Conservation (phyloP, 2,329 filamentous ascomycete species). For the Pezicula radicicola region DNA sequence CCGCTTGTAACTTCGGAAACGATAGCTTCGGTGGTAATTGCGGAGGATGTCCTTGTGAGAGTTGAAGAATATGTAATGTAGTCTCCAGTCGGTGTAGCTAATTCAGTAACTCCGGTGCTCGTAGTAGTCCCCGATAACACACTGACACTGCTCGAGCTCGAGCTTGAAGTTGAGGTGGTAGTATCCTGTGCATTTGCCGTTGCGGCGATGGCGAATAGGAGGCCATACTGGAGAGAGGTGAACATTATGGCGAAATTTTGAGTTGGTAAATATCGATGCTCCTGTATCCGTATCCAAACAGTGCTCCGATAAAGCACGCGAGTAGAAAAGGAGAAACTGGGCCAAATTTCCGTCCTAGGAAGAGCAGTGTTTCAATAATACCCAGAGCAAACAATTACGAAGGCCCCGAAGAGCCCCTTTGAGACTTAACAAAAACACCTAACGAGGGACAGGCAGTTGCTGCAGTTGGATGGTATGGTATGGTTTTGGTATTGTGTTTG, state of each 20-base stretch:
- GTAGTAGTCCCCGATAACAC: slow-evolving; percentile 12
- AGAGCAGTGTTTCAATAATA: no score
- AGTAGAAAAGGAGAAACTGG: no score
- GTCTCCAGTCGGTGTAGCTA: slow-evolving; percentile 31
- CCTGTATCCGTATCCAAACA: no score
- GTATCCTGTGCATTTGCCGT: slow-evolving; percentile 11
- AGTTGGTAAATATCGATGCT: no score
- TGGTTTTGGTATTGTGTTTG: no score
- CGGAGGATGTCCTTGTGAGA: slow-evolving; percentile 20
- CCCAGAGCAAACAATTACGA: no score
- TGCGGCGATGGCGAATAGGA: slow-evolving; percentile 28
- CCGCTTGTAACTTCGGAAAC: slow-evolving; percentile 21
- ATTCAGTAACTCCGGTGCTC: slow-evolving; percentile 16
- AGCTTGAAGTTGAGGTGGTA: slow-evolving; percentile 2
- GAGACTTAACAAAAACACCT: no score
- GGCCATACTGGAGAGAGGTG: slow-evolving; percentile 10
- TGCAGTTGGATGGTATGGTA: no score
- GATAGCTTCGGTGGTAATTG: slow-evolving; percentile 22
- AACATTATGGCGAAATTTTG: neutral
- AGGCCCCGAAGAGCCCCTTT: no score
- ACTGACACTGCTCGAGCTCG: slow-evolving; percentile 12
- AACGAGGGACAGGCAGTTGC: no score
- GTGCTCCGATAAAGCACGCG: no score
- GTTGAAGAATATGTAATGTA: slow-evolving; percentile 36
- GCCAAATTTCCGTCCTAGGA: no score